These are phyloP conservation scores for Pulveroboletus sp. DNA, from an alignment of 768 basidiomycete genomes.

Conservation along the genomic window DNA sequence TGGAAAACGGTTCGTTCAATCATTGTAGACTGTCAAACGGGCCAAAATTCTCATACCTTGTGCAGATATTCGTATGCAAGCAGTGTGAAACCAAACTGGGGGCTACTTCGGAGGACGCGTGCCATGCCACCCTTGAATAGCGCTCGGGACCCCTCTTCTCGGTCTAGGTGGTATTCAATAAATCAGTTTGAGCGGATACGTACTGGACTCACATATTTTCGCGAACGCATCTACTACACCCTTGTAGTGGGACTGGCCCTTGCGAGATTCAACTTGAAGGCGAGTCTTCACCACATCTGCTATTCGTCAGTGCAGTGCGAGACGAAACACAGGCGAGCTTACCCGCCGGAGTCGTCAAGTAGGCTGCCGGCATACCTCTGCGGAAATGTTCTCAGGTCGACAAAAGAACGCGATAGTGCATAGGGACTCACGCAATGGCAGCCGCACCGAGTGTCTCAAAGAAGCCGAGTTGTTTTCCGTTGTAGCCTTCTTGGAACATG, in stretches of 20 bases:
- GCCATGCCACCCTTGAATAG: slow-evolving; percentile 92
- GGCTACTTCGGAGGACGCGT: slow-evolving; percentile 81
- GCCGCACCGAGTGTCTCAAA: slow-evolving; percentile 83
- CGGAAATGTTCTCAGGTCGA: slow-evolving; percentile 28
- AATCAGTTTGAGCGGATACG: slow-evolving; percentile 5
- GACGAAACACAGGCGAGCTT: slow-evolving; percentile 18
- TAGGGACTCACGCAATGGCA: slow-evolving; percentile 64
- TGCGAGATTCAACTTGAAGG: slow-evolving; percentile 86
- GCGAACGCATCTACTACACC: slow-evolving; percentile 84
- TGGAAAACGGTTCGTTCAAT: slow-evolving; percentile 8
- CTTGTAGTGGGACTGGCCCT: slow-evolving; percentile 89
- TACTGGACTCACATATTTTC: slow-evolving; percentile 71
- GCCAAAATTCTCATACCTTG: slow-evolving; percentile 39
- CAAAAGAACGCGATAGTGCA: slow-evolving; percentile 10
- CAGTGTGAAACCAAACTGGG: slow-evolving; percentile 92
- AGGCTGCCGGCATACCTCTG: slow-evolving; percentile 97
- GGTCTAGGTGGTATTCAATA: slow-evolving; percentile 41
- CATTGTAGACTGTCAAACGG: background rate
- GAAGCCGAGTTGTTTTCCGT: slow-evolving; percentile 90
- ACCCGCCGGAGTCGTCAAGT: slow-evolving; percentile 90
- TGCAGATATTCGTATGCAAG: slow-evolving; percentile 75
- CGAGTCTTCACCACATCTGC: slow-evolving; percentile 97
- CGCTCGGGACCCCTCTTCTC: slow-evolving; percentile 85
- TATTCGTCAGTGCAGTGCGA: slow-evolving; percentile 12
- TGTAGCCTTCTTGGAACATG: slow-evolving; percentile 91